phyloP scores from a whole-genome alignment of 768 basidiomycete species.

The Butyriboletus loyo region DNA sequence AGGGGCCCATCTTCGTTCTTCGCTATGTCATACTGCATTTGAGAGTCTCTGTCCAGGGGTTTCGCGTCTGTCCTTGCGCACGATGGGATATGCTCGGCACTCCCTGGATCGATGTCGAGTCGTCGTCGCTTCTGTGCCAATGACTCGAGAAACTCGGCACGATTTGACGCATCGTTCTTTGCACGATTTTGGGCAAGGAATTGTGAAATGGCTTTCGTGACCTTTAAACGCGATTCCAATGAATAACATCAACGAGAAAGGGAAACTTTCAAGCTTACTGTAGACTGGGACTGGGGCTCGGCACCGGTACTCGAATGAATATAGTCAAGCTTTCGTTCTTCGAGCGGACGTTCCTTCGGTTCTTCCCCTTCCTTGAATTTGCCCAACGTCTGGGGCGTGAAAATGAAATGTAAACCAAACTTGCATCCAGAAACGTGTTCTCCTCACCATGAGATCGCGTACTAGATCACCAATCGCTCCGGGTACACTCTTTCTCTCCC shows the following conservation, averaged over 20 bases:
- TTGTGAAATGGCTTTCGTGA: slow-evolving; percentile 66
- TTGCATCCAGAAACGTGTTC: not conserved
- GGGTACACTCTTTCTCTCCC: slow-evolving; percentile 59
- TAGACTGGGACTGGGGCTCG: slow-evolving; percentile 51
- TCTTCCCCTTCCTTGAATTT: slow-evolving; percentile 29
- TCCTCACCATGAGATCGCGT: slow-evolving; percentile 48
- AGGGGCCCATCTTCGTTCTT: slow-evolving; percentile 80
- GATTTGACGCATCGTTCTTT: slow-evolving; percentile 74
- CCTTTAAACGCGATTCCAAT: slow-evolving; percentile 36
- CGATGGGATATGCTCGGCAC: slow-evolving; percentile 40
- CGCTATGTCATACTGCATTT: slow-evolving; percentile 88
- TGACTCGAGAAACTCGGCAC: slow-evolving; percentile 66
- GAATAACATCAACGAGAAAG: not conserved
- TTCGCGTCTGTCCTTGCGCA: slow-evolving; percentile 78
- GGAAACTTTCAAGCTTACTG: slow-evolving; percentile 43
- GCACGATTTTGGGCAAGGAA: slow-evolving; percentile 71
- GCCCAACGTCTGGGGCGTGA: slow-evolving; percentile 23
- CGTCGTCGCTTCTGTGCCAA: slow-evolving; percentile 53
- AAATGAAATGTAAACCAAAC: slow-evolving; percentile 1
- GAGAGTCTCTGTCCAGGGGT: slow-evolving; percentile 64
- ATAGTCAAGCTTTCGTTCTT: slow-evolving; percentile 70
- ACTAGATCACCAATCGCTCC: slow-evolving; percentile 52
- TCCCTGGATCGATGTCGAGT: slow-evolving; percentile 34
- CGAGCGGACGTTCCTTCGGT: slow-evolving; percentile 39
- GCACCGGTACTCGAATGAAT: slow-evolving; percentile 46